A percentile compares a stretch with the other conserved stretches of the same genome.
Evolutionary conservation across 441 rosid genomes (phyloP).

Genomic region (Erysimum pusillum): DNA sequence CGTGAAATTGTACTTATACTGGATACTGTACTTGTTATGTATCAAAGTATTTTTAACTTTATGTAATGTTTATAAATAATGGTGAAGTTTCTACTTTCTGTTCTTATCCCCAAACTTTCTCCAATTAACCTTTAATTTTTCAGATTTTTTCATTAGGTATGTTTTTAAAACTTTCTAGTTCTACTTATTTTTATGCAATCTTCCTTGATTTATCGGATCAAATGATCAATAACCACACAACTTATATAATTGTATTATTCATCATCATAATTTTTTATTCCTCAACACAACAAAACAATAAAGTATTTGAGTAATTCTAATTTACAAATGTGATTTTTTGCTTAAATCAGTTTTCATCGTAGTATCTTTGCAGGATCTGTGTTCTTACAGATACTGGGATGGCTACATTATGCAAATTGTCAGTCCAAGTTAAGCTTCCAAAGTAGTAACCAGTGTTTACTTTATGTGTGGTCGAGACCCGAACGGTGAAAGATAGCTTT

Average conservation of each 20-base stretch:
- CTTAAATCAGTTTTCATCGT: slow-evolving; percentile 37
- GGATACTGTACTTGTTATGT: background rate
- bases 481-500: slow-evolving; percentile 47
- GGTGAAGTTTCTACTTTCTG: background rate
- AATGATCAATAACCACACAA: background rate
- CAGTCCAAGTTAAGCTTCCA: slow-evolving; percentile 70
- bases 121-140: background rate
- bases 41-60: background rate
- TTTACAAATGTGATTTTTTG: background rate
- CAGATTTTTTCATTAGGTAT: background rate
- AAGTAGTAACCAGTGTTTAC: slow-evolving; percentile 53
- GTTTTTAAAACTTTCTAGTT: background rate
- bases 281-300: slow-evolving; percentile 23
- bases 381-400: slow-evolving; percentile 54
- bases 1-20: slow-evolving; percentile 13
- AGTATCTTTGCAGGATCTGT: slow-evolving; percentile 32
- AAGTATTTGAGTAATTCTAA: background rate
- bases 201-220: no score
- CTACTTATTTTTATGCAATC: no score
- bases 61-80: slow-evolving; percentile 1
- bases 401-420: slow-evolving; percentile 51
- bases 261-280: background rate
- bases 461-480: slow-evolving; percentile 36
- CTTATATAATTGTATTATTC: background rate
- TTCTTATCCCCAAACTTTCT: background rate